Percentiles rank a stretch among this genome's conserved stretches.
Conservation (phyloP, 345 rosid genomes). For the Durio zibethinus region DNA sequence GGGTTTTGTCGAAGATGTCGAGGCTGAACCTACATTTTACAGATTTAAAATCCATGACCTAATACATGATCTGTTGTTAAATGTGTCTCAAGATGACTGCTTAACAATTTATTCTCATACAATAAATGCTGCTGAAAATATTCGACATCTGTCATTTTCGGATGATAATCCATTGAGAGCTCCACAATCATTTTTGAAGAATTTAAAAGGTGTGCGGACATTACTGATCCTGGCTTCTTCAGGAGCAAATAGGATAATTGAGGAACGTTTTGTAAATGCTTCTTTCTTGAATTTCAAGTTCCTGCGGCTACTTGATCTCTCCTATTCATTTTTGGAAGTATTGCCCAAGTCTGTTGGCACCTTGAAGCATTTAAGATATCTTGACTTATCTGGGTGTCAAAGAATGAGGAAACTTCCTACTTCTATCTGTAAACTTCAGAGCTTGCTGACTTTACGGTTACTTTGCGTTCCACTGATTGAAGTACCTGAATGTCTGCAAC, state of each 20-base stretch:
- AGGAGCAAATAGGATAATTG: no score
- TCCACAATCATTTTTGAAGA: background rate
- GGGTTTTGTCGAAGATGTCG: no score
- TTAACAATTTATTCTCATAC: background rate
- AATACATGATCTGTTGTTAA: constrained; percentile 16
- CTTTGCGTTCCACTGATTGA: background rate
- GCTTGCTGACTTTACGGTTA: background rate
- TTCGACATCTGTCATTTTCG: background rate
- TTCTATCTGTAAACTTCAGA: background rate
- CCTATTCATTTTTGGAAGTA: background rate
- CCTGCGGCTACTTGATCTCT: background rate
- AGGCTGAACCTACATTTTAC: no score
- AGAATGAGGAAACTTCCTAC: background rate
- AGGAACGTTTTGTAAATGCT: background rate
- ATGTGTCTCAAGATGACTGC: background rate
- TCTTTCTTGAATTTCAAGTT: no score
- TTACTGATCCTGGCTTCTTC: no score
- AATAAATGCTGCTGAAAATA: background rate
- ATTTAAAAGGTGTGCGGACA: background rate
- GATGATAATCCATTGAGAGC: background rate
- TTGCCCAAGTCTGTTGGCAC: background rate
- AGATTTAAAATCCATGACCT: constrained; percentile 22
- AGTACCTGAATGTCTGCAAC: background rate
- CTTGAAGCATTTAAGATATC: constrained; percentile 15
- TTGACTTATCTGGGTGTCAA: background rate